These are phyloP conservation scores for Penicillium sp. DNA, from an alignment of 2,329 filamentous ascomycete species.

Conservation along the genomic window DNA sequence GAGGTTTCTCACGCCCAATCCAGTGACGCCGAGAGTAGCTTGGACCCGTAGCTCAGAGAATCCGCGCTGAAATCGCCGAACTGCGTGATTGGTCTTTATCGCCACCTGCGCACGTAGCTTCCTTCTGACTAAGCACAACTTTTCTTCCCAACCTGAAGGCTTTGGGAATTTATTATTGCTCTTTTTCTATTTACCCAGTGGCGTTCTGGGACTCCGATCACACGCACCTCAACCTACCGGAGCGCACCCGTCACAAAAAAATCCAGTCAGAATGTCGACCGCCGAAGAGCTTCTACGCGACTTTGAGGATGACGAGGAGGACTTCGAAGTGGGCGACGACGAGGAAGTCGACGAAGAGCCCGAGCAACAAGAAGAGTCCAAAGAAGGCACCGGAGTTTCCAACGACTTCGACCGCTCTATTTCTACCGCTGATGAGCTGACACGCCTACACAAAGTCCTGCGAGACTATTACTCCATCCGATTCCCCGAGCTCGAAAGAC, in stretches of 20 bases:
- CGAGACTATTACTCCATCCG: constrained; percentile 92
- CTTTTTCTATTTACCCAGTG: constrained; percentile 1
- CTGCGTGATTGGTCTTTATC: constrained; percentile 20
- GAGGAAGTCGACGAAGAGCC: constrained; percentile 60
- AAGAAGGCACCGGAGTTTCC: constrained; percentile 66
- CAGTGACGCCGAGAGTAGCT: constrained; percentile 6
- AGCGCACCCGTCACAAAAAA: neutral
- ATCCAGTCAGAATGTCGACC: constrained; percentile 67
- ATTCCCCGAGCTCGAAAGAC: constrained; percentile 87
- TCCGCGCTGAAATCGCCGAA: constrained; percentile 18
- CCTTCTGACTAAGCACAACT: constrained; percentile 21
- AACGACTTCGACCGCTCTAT: constrained; percentile 85
- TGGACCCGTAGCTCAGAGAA: neutral
- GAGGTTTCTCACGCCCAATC: constrained; percentile 6
- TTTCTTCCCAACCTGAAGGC: constrained; percentile 7
- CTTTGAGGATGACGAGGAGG: constrained; percentile 76
- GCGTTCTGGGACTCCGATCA: neutral
- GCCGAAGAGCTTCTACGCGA: constrained; percentile 91
- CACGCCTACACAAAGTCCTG: constrained; percentile 92
- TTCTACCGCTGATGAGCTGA: constrained; percentile 88
- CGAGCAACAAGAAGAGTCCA: constrained; percentile 55
- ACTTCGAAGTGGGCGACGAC: constrained; percentile 68
- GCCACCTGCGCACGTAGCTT: constrained; percentile 24
- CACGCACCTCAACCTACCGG: neutral
- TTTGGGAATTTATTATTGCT: constrained; percentile 7